Percentiles rank a stretch among this genome's conserved stretches.
phyloP scores from a whole-genome alignment of 176 grass and related monocot species.

The Carex parvula region DNA sequence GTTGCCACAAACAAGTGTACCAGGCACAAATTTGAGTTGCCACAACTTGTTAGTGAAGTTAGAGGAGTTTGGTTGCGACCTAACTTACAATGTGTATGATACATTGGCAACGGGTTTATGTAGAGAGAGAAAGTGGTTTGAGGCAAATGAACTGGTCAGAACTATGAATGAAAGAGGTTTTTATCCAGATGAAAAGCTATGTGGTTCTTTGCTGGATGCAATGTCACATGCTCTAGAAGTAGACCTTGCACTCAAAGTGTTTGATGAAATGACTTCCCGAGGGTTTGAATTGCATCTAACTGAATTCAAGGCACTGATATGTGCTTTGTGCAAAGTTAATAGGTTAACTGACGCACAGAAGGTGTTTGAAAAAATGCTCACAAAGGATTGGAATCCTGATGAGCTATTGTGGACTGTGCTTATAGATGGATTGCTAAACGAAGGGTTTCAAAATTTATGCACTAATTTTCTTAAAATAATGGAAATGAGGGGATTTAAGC shows the following conservation, averaged over 20 bases:
- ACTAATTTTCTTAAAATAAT: constrained; percentile 50
- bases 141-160: constrained; percentile 49
- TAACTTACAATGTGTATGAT: constrained; percentile 41
- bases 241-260: constrained; percentile 49
- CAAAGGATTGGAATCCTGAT: constrained; percentile 40
- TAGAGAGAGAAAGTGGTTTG: constrained; percentile 46
- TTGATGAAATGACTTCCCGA: constrained; percentile 34
- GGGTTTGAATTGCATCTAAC: constrained; percentile 36
- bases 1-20: constrained; percentile 33
- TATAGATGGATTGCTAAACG: constrained; percentile 51
- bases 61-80: constrained; percentile 33
- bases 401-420: constrained; percentile 55
- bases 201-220: constrained; percentile 38
- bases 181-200: constrained; percentile 44
- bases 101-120: constrained; percentile 43
- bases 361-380: constrained; percentile 49
- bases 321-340: constrained; percentile 47
- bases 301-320: constrained; percentile 51
- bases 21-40: constrained; percentile 28
- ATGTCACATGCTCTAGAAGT: constrained; percentile 37
- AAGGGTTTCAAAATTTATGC: constrained; percentile 43
- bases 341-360: constrained; percentile 40
- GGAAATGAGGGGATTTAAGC: constrained; percentile 43
- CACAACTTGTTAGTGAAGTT: constrained; percentile 38
- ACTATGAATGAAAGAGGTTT: constrained; percentile 38